Base-by-base conservation (phyloP, 805 yeast genomes). In the Torulaspora maleeae region DNA sequence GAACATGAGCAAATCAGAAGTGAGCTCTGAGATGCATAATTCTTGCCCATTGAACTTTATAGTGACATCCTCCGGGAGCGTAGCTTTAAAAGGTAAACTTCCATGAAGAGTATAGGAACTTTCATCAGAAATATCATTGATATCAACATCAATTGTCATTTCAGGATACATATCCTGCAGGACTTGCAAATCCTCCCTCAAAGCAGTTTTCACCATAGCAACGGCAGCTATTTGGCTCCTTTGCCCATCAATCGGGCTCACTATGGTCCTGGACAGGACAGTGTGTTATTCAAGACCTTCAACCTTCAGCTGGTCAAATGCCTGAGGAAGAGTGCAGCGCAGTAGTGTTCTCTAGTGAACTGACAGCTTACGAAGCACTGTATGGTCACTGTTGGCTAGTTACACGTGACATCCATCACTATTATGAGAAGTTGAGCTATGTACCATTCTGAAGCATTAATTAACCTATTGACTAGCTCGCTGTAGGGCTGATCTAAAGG, bases 121-220 rank as follows among this genome's bases (percentile, higher is more conserved):
- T 5, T 37, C 28, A 4, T 30, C 35, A 3, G n/a, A 5, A 11
- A 25, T 4, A 5, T 46, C 45, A 15, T 27, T 38, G 5, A 38
- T 11, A 22, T 38, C 41, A 5, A 35, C 19, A 27, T 43, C 32
- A 7, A 59, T 17, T 15, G 40, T 33, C 17, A 61, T 22, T 34
- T 63, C 67, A n/a, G 65, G 66, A 43, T 60, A 61, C 67, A 63
- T 63, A 41, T 58, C 61, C 41, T 38, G 39, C n/a, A 61, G 35
- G 13, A 61, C 46, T 8, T 44, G 44, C 19, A 63, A 16, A 35
- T 63, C 67, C 25, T 57, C 51, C 22, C 39, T 36, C 15, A 59
- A 34, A 17, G 46, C 49, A 12, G 53, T 35, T 25, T 30, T 17
- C 17, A 28, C 41, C 27, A 32, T 32, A 12, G 34, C 41, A 28